phyloP scores from a whole-genome alignment of 345 rosid genomes.

The Pistacia vera region DNA sequence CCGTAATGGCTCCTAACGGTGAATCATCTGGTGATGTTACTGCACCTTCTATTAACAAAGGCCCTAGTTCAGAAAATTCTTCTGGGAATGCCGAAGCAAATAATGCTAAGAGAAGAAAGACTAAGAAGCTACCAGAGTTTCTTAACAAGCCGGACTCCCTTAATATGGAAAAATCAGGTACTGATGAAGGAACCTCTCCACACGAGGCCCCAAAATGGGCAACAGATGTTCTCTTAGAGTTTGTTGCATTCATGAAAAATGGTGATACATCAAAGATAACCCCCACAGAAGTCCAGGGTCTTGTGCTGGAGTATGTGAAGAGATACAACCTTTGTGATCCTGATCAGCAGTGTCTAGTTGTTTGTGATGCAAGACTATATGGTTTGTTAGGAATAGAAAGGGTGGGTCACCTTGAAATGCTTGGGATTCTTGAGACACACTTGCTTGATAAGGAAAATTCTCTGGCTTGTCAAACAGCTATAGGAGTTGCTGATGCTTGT shows the following conservation, averaged over 20 bases:
- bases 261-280: conserved; percentile 68
- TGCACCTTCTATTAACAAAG: conserved; percentile 35
- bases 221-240: conserved; percentile 81
- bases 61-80: conserved; percentile 27
- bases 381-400: conserved; percentile 68
- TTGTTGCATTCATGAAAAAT: conserved; percentile 72
- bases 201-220: conserved; percentile 65
- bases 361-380: conserved; percentile 74
- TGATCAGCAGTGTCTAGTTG: conserved; percentile 56
- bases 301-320: conserved; percentile 74
- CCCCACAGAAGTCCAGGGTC: conserved; percentile 65
- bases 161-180: conserved; percentile 26
- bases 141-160: conserved; percentile 29
- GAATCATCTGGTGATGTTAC: conserved; percentile 33
- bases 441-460: conserved; percentile 57
- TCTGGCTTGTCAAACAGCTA: conserved; percentile 20
- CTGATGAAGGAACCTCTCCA: conserved; percentile 28
- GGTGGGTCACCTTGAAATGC: conserved; percentile 89
- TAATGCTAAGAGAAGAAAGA: conserved; percentile 59
- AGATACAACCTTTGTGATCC: conserved; percentile 81
- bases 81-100: conserved; percentile 42
- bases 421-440: conserved; percentile 81
- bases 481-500: conserved; percentile 36
- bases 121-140: conserved; percentile 33
- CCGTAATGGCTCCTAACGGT: conserved; percentile 26